A percentile compares a stretch with the other conserved stretches of the same genome.
phyloP scores from a whole-genome alignment of 2,329 filamentous ascomycete genomes.

The Lecanoromycetidae sp. region DNA sequence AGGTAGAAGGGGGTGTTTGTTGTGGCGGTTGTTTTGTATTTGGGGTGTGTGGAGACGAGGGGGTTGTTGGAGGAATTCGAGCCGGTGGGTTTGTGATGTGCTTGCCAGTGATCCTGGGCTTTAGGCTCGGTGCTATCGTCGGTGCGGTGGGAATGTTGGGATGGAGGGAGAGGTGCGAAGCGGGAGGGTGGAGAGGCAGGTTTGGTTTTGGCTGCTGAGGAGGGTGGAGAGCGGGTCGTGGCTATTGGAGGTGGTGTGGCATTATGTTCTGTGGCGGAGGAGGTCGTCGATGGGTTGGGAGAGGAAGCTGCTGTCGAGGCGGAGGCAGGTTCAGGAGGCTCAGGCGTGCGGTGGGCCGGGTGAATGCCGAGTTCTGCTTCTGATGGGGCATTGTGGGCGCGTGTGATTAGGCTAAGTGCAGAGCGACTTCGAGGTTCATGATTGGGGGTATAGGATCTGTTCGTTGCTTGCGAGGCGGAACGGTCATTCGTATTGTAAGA shows the following conservation, averaged over 20 bases:
- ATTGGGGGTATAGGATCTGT: conserved; percentile 7
- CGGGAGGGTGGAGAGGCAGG: conserved; percentile 8
- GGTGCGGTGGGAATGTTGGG: not conserved
- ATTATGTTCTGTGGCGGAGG: conserved; percentile 9
- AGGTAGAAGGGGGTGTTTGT: conserved; percentile 16
- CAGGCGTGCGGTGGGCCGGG: conserved; percentile 13
- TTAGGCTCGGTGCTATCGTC: not conserved
- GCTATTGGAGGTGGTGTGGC: conserved; percentile 17
- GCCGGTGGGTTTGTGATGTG: not conserved
- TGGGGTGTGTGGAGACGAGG: conserved; percentile 1
- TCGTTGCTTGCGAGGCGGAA: not conserved
- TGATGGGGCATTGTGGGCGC: not conserved
- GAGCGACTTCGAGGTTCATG: conserved; percentile 9
- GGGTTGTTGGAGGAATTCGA: conserved; percentile 1
- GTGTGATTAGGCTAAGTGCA: conserved; percentile 4
- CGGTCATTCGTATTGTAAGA: no score
- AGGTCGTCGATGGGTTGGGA: conserved; percentile 6
- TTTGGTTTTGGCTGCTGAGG: not conserved
- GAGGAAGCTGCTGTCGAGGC: conserved; percentile 2
- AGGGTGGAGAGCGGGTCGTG: conserved; percentile 3
- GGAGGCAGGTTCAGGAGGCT: conserved; percentile 1
- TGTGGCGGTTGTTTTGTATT: conserved; percentile 13
- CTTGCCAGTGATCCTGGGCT: not conserved
- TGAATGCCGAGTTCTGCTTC: conserved; percentile 14
- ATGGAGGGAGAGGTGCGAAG: conserved; percentile 1